Base-by-base conservation (phyloP, 2,329 filamentous ascomycete species). In the Orbilia quercus region DNA sequence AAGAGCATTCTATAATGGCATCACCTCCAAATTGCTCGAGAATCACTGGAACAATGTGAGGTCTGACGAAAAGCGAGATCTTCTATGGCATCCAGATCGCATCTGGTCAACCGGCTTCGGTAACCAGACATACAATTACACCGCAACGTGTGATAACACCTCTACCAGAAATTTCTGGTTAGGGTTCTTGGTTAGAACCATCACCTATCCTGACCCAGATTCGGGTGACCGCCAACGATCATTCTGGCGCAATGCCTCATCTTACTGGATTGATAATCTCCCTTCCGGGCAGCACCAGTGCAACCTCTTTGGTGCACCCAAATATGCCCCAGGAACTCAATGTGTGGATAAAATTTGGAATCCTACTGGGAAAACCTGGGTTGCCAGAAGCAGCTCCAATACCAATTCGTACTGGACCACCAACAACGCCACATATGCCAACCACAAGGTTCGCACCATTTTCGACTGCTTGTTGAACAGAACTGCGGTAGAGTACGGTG, bases 311-410 rank as follows among this genome's bases (percentile, higher is more conserved):
- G 63, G 63, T 2, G 44, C 44, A 36, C 63, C 63, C 36, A 67
- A 67, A 16, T 67, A 67, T 22, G 16, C 14, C 7, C 51, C 63
- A 25, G 53, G 63, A 6, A 67, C 51, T 6, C 63, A 67, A 23
- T 67, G 63, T 11, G 36, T 59, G 20, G 63, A 67, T 11, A 58
- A 59, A 11, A 67, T 67, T 16, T 67, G 63, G 63, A 67, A 67
- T 23, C 63, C 63, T 12, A 57, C 60, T 5, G 47, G 45, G 2
- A 42, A 38, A 14, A 36, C 34, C 3, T 69, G 64, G 64, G 45
- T 60, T 16, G n/a, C 20, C 20, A 58, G 64, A 23, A 69, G 47
- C 38, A 60, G 47, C 55, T 42, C 45, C 16, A 69, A 60, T 12
- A 44, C 54, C 11, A 69, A 69, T 18, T 57, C 55, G 7, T 53